These are phyloP conservation scores for Cryphonectria parasitica DNA, from an alignment of 2,329 filamentous ascomycete species.

Conservation along the genomic window DNA sequence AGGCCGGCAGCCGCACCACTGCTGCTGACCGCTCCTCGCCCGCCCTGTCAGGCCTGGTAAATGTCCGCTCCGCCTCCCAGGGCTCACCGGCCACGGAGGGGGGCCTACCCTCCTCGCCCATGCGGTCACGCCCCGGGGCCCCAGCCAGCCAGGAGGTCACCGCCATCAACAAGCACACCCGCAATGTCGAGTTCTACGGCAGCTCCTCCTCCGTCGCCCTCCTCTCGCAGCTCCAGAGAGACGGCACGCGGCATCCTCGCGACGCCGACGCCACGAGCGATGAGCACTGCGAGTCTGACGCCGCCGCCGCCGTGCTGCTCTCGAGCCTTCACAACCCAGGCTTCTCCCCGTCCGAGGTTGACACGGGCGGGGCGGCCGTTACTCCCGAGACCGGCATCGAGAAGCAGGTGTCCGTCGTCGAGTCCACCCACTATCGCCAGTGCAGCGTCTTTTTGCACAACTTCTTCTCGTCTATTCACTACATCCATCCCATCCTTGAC, in stretches of 20 bases:
- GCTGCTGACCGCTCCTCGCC: constrained; percentile 16
- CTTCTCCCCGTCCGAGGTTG: constrained; percentile 40
- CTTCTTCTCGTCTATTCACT: constrained; percentile 53
- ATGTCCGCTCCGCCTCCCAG: constrained; percentile 31
- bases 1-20: constrained; percentile 3
- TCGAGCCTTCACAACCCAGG: constrained; percentile 51
- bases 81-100: constrained; percentile 23
- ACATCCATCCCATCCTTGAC: constrained; percentile 39
- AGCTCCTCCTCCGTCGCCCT: constrained; percentile 51
- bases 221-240: constrained; percentile 45
- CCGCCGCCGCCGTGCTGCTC: constrained; percentile 42
- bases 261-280: constrained; percentile 13
- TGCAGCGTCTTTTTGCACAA: constrained; percentile 50
- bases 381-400: constrained; percentile 10
- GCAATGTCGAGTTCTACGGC: constrained; percentile 52
- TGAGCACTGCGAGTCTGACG: constrained; percentile 31
- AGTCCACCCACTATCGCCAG: constrained; percentile 44
- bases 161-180: constrained; percentile 50
- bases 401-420: constrained; percentile 19
- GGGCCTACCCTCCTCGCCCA: constrained; percentile 31
- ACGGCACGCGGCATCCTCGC: constrained; percentile 31
- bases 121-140: constrained; percentile 35
- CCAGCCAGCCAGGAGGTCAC: constrained; percentile 44
- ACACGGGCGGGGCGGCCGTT: constrained; percentile 15
- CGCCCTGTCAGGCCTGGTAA: constrained; percentile 18